These are phyloP conservation scores for Rhododendron henanense DNA, from an alignment of 148 eudicot genomes.

Conservation along the genomic window DNA sequence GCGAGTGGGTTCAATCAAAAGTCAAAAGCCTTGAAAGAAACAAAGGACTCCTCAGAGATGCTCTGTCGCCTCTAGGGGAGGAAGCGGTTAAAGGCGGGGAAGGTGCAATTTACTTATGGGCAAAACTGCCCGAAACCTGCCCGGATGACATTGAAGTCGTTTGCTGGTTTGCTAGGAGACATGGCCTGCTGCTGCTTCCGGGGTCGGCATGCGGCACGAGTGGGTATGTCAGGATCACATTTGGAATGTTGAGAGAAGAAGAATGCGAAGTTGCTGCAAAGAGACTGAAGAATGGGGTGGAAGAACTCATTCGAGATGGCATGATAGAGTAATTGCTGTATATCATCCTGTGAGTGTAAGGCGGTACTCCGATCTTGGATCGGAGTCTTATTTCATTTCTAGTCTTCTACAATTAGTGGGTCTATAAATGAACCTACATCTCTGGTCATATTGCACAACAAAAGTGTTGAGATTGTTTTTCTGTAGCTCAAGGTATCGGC, in stretches of 20 bases:
- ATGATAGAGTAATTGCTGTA: conserved; percentile 8
- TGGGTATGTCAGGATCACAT: conserved; percentile 17
- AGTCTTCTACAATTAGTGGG: too few species aligned
- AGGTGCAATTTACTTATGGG: conserved; percentile 36
- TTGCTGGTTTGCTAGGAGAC: conserved; percentile 25
- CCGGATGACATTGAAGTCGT: conserved; percentile 26
- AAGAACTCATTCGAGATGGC: conserved; percentile 21
- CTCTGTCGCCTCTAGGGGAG: conserved; percentile 25
- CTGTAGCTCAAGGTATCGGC: too few species aligned
- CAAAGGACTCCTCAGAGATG: conserved; percentile 22
- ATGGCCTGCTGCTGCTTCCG: conserved; percentile 29
- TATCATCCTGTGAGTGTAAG: neutral
- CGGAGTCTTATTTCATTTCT: neutral
- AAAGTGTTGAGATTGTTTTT: too few species aligned
- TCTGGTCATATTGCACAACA: too few species aligned
- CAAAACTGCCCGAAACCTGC: conserved; percentile 22
- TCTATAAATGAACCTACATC: too few species aligned
- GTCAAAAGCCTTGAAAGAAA: conserved; percentile 24
- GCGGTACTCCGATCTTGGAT: neutral
- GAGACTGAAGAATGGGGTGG: conserved; percentile 26
- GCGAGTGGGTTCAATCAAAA: conserved; percentile 22
- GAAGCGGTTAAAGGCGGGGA: conserved; percentile 25
- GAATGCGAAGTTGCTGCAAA: conserved; percentile 23
- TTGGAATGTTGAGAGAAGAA: conserved; percentile 19
- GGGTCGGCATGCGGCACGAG: conserved; percentile 31